These are phyloP conservation scores for Hanseniaspora sp. DNA, from an alignment of 1,139 yeast species.

Conservation along the genomic window DNA sequence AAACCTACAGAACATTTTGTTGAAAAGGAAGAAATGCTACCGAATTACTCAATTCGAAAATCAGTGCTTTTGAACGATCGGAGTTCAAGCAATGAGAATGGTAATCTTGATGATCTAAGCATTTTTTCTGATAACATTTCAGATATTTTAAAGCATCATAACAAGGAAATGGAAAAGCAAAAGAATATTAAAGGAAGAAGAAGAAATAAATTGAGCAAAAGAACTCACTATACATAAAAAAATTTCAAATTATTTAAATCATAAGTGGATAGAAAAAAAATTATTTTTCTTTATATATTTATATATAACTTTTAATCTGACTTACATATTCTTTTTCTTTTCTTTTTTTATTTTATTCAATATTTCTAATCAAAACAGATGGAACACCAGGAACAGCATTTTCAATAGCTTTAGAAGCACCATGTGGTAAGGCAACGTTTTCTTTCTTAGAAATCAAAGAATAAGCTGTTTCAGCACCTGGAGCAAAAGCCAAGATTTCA, in stretches of 20 bases:
- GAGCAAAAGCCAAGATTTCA: conserved; percentile 47
- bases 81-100: neutral
- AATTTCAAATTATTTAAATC: no score
- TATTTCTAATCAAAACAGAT: conserved; percentile 64
- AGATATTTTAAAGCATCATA: neutral
- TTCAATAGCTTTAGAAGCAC: conserved; percentile 60
- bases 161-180: neutral
- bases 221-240: neutral
- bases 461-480: conserved; percentile 51
- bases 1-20: neutral
- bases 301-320: neutral
- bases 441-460: conserved; percentile 55
- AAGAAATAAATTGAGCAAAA: conserved; percentile 2
- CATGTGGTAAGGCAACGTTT: conserved; percentile 49
- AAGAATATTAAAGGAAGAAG: conserved; percentile 6
- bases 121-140: neutral
- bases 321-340: neutral
- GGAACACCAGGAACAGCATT: conserved; percentile 90
- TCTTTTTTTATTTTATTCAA: conserved; percentile 19
- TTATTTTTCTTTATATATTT: neutral
- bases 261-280: neutral
- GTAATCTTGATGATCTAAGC: neutral
- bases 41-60: neutral
- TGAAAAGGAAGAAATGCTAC: neutral
- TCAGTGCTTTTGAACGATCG: neutral